These are phyloP conservation scores for Phytophthora syringae DNA, from an alignment of 352 stramenopile genomes.

Conservation along the genomic window DNA sequence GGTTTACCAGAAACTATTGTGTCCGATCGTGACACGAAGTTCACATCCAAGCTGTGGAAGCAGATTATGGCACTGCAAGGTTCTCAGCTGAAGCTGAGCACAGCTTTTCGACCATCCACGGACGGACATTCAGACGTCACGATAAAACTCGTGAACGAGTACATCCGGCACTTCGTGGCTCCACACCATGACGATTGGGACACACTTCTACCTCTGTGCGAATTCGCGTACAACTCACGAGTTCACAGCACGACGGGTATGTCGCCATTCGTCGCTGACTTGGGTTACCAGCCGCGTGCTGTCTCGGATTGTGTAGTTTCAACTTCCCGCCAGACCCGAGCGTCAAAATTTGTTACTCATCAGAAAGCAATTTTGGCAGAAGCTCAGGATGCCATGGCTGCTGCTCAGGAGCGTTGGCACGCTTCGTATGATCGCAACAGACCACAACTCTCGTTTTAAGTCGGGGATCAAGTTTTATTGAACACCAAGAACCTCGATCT, in stretches of 20 bases:
- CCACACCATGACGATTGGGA: background rate
- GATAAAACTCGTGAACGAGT: slow-evolving; percentile 5
- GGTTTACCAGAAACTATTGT: too few relatives aligned
- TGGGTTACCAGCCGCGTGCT: slow-evolving; percentile 2
- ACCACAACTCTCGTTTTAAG: background rate
- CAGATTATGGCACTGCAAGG: too few relatives aligned
- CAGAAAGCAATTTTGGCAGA: background rate
- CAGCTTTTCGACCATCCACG: slow-evolving; percentile 18
- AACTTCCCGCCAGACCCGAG: background rate
- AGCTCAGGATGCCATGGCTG: slow-evolving; percentile 1
- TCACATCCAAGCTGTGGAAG: too few relatives aligned
- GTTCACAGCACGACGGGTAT: background rate
- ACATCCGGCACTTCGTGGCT: slow-evolving; percentile 5
- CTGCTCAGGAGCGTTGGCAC: background rate
- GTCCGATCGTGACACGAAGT: too few relatives aligned
- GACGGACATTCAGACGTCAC: slow-evolving; percentile 21
- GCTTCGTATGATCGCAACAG: slow-evolving; percentile 2
- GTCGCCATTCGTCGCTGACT: slow-evolving; percentile 7
- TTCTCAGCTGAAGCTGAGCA: slow-evolving; percentile 7
- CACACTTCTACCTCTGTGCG: background rate
- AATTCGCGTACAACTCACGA: slow-evolving; percentile 9
- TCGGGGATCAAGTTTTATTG: background rate
- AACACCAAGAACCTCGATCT: slow-evolving; percentile 3
- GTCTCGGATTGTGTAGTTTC: background rate
- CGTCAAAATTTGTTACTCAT: background rate